Evolutionary conservation across 352 stramenopile species (phyloP), one percentile per base, ranked within the genome.

Genomic region (Phytopythium mirpurense): DNA sequence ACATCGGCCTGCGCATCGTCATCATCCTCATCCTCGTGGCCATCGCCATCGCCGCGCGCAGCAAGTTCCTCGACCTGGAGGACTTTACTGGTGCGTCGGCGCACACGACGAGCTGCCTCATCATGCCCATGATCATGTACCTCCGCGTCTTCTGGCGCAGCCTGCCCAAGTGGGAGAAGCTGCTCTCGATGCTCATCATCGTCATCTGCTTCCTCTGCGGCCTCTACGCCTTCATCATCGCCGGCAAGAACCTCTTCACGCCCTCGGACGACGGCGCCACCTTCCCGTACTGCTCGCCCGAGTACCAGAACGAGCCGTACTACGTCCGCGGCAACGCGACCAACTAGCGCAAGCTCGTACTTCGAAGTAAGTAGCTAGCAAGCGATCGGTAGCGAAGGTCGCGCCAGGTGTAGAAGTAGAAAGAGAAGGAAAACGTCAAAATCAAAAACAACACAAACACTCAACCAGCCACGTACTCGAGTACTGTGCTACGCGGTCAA

Each of bases 221-320:
- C 15, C 67, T 57, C 48, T 88, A 86, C 55, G 73, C 83, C 6
- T 68, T 74, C 54, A 70, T 77, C 60, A 65, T 67, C 46, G 67
- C 70, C 12, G 74, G 74, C 51, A 76, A 83, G 59, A 57, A 72
- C 38, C 59, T 87, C 4, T 84, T 86, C 60, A 74, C 58, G 46
- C 74, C 74, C 3, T 59, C 56, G 21, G 35, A 62, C 24, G 66
- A 78, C 27, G 49, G 68, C 14, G 62, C 57, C 5, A 47, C 61
- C 6, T 90, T 90, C 62, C 70, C 70, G 29, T 90, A 84, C 68
- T 90, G 79, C 57, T 46, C 71, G 5, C 59, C 54, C 8, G 64
- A 81, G 50, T 80, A 68, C 59, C 63, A 82, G 54, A 41, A 70
- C 31, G 43, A 63, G 31, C 48, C 70, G 26, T 89, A 82, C 55